Percentiles rank a stretch among this genome's conserved stretches.
phyloP scores from a whole-genome alignment of 108 stramenopile genomes.

The Nannochloropsis gaditana region DNA sequence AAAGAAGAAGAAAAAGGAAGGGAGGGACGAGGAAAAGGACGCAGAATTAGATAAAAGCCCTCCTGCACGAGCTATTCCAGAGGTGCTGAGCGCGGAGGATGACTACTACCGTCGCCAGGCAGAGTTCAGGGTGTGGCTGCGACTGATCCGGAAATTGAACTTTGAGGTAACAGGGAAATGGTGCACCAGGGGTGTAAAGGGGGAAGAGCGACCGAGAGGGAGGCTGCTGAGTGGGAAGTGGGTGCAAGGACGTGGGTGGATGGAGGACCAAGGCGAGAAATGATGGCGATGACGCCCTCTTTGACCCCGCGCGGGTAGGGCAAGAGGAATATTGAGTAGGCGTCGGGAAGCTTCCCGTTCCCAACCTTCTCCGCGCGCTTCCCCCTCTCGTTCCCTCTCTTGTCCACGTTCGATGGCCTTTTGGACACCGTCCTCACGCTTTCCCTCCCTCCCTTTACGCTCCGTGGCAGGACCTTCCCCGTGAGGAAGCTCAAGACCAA shows the following conservation, averaged over 20 bases:
- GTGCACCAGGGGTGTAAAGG: neutral
- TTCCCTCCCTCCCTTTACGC: neutral
- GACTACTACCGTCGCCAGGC: neutral
- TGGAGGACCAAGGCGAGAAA: too few species aligned
- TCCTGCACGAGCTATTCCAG: conserved; percentile 7
- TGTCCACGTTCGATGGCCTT: too few species aligned
- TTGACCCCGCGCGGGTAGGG: too few species aligned
- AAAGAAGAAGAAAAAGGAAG: neutral
- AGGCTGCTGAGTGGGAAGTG: neutral
- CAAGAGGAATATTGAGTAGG: too few species aligned
- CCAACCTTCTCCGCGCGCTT: neutral
- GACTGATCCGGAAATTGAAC: neutral
- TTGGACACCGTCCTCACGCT: neutral
- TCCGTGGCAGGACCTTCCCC: neutral
- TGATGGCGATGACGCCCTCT: too few species aligned
- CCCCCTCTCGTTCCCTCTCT: too few species aligned
- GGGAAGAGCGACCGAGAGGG: neutral
- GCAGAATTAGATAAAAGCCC: neutral
- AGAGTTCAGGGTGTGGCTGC: neutral
- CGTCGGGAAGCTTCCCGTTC: neutral
- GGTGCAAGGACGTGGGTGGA: neutral
- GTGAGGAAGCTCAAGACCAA: neutral
- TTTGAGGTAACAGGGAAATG: neutral
- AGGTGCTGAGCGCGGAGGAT: conserved; percentile 15
- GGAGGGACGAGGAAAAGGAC: neutral